These are phyloP conservation scores for Colletotrichum tofieldiae DNA, from an alignment of 2,329 filamentous ascomycete genomes.

Conservation along the genomic window DNA sequence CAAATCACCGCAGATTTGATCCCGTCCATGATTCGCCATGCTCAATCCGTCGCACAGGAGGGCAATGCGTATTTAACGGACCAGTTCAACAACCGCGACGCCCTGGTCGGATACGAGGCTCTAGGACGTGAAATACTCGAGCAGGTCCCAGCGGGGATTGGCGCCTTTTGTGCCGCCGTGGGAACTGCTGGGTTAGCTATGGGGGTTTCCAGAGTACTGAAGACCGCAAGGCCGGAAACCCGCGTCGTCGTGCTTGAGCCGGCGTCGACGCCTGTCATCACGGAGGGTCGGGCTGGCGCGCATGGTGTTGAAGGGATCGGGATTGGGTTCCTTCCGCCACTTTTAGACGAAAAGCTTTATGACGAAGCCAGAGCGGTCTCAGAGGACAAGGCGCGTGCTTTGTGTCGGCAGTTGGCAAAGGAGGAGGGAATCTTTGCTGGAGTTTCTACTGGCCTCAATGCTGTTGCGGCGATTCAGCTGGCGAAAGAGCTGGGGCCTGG, in stretches of 20 bases:
- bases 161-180: slow-evolving; percentile 39
- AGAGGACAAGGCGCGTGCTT: slow-evolving; percentile 22
- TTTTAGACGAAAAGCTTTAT: slow-evolving; percentile 20
- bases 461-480: not conserved
- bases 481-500: slow-evolving; percentile 30
- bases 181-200: slow-evolving; percentile 39
- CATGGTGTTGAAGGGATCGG: slow-evolving; percentile 27
- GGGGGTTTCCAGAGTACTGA: slow-evolving; percentile 29
- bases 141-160: slow-evolving; percentile 32
- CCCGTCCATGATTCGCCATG: slow-evolving; percentile 2
- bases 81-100: slow-evolving; percentile 39
- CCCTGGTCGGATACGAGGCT: slow-evolving; percentile 32
- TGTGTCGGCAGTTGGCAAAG: slow-evolving; percentile 26
- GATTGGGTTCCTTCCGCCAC: slow-evolving; percentile 13
- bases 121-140: slow-evolving; percentile 21
- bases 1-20: slow-evolving; percentile 35
- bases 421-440: slow-evolving; percentile 34
- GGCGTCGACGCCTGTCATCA: slow-evolving; percentile 1
- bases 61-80: slow-evolving; percentile 26
- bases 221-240: not conserved
- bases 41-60: not conserved
- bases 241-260: slow-evolving; percentile 27
- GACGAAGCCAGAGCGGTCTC: slow-evolving; percentile 21
- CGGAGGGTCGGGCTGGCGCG: slow-evolving; percentile 6
- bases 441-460: slow-evolving; percentile 11